Conservation (phyloP, 228 moss, liverwort and hornwort species). For the Sphagnum fallax region DNA sequence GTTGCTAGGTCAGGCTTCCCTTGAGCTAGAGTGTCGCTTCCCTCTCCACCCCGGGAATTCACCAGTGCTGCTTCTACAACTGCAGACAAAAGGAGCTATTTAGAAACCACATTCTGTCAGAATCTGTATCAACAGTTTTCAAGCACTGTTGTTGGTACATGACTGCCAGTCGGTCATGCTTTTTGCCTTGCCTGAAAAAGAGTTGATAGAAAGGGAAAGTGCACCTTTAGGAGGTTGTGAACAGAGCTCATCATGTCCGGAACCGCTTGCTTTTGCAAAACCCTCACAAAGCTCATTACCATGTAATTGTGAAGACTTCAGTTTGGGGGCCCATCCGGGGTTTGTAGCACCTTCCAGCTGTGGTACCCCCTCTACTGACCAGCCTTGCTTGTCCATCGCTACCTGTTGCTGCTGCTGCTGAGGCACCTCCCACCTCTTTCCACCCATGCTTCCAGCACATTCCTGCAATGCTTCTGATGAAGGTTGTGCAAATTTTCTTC, state of each 20-base stretch:
- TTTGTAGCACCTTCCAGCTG: conserved; percentile 10
- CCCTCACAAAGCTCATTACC: conserved; percentile 18
- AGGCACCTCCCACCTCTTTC: conserved; percentile 14
- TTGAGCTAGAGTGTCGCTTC: conserved; percentile 21
- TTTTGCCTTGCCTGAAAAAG: too few species aligned
- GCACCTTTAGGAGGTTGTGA: conserved; percentile 27
- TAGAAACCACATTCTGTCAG: neutral
- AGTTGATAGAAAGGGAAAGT: too few species aligned
- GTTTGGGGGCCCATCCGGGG: conserved; percentile 20
- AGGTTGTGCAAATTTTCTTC: conserved; percentile 10
- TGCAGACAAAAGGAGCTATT: neutral
- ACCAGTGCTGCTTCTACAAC: conserved; percentile 26
- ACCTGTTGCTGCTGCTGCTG: conserved; percentile 11
- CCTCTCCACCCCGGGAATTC: conserved; percentile 13
- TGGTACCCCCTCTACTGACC: conserved; percentile 8
- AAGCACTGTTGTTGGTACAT: too few species aligned
- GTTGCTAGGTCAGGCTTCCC: conserved; percentile 24
- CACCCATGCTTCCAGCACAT: conserved; percentile 16
- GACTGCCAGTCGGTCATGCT: too few species aligned
- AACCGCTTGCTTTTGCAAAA: conserved; percentile 16
- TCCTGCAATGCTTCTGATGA: conserved; percentile 16
- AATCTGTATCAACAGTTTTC: too few species aligned
- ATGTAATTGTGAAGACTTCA: conserved; percentile 9
- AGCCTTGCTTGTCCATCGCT: conserved; percentile 8
- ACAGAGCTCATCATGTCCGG: conserved; percentile 12